Conservation (phyloP, 1,139 yeast genomes). For the Lodderomyces orthopsilosis region DNA sequence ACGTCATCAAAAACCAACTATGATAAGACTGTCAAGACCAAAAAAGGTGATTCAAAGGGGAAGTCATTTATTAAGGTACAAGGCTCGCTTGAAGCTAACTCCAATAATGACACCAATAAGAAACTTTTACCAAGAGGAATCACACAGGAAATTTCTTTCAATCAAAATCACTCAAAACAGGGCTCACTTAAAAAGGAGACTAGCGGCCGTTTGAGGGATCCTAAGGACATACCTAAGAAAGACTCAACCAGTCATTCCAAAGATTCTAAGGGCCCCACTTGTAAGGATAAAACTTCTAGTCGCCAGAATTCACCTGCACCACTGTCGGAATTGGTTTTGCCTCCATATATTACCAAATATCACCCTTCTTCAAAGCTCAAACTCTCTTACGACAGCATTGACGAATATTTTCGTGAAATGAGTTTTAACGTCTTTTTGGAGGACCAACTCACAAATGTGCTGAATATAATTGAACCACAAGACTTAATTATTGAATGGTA, state of each 20-base stretch:
- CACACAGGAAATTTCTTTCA: too few relatives aligned
- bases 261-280: neutral
- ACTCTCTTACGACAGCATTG: slow-evolving; percentile 47
- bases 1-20: too few relatives aligned
- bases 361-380: slow-evolving; percentile 36
- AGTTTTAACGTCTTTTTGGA: slow-evolving; percentile 62
- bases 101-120: too few relatives aligned
- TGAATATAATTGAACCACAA: slow-evolving; percentile 30
- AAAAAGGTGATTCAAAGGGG: too few relatives aligned
- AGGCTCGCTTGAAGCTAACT: too few relatives aligned
- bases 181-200: too few relatives aligned
- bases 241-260: neutral
- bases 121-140: too few relatives aligned
- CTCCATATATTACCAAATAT: slow-evolving; percentile 27
- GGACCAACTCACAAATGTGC: slow-evolving; percentile 48
- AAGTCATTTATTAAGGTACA: too few relatives aligned
- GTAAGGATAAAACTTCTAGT: neutral
- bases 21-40: too few relatives aligned
- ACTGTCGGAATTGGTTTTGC: slow-evolving; percentile 16
- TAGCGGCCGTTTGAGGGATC: neutral
- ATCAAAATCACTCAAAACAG: too few relatives aligned
- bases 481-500: slow-evolving; percentile 53
- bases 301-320: neutral
- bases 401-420: slow-evolving; percentile 56
- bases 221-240: neutral